Percentiles rank a stretch among this genome's conserved stretches.
Evolutionary conservation across 2,329 filamentous ascomycete genomes (phyloP).

Genomic region (Xylariaceae sp.): DNA sequence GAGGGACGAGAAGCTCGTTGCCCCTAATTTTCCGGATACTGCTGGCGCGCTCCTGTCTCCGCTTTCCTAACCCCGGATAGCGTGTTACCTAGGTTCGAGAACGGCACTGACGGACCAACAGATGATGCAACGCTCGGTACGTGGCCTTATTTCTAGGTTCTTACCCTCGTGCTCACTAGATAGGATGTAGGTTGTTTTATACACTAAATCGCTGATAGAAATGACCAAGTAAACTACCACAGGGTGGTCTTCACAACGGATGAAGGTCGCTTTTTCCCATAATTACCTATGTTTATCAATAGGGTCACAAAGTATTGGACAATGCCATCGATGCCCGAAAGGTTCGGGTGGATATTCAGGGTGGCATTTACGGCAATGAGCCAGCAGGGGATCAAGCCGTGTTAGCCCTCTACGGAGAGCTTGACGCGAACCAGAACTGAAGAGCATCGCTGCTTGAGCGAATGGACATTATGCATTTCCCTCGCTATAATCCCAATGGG

Average conservation of each 20-base stretch:
- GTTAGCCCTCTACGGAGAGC: slow-evolving; percentile 36
- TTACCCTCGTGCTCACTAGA: neutral
- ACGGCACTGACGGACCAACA: slow-evolving; percentile 41
- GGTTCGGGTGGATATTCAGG: slow-evolving; percentile 39
- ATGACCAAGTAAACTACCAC: slow-evolving; percentile 39
- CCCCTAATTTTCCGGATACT: slow-evolving; percentile 40
- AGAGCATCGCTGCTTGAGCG: slow-evolving; percentile 31
- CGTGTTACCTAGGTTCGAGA: slow-evolving; percentile 33
- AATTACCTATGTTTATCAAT: slow-evolving; percentile 34
- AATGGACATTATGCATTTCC: slow-evolving; percentile 34
- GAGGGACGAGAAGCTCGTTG: slow-evolving; percentile 38
- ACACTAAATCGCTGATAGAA: slow-evolving; percentile 34
- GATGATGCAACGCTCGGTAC: slow-evolving; percentile 39
- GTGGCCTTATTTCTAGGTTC: slow-evolving; percentile 9
- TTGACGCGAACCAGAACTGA: slow-evolving; percentile 34
- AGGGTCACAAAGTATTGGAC: neutral
- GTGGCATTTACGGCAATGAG: slow-evolving; percentile 38
- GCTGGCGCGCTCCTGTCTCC: slow-evolving; percentile 39
- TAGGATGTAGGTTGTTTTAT: slow-evolving; percentile 35
- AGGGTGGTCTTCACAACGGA: slow-evolving; percentile 40
- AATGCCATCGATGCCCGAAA: slow-evolving; percentile 21
- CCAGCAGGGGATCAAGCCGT: slow-evolving; percentile 37
- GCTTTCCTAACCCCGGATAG: slow-evolving; percentile 36
- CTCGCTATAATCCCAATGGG: slow-evolving; percentile 39
- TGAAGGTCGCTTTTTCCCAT: slow-evolving; percentile 36